Base-by-base conservation (phyloP, 1,139 yeast genomes). In the Geotrichum klebahnii region DNA sequence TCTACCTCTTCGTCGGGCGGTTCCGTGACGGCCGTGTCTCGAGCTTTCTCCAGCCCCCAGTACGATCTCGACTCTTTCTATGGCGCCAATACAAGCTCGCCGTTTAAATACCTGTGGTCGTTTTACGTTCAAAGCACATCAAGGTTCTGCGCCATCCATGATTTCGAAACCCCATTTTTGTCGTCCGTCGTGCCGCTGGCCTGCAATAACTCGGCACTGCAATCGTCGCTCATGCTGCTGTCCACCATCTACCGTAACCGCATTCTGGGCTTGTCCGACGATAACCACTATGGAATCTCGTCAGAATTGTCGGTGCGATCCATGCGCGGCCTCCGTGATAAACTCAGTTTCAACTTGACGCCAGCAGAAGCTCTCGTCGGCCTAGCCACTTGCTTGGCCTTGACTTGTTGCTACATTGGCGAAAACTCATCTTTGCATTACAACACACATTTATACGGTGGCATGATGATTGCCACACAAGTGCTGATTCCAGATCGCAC, bases 81-180 rank as follows among this genome's bases (percentile, higher is more conserved):
- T 31, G 41, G 35, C 2, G 35, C 40, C 14, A 19, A 36, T 35
- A 46, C 42, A 5, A 38, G 38, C 17, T 3, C 22, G 2, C 35
- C 44, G 1, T 38, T 51, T 9, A 35, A 39, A 8, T 51, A 51
- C 36, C 41, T 53, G 14, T 53, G 55, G 54, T 44, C 52, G 5
- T 53, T 44, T 23, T 53, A 53, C 22, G 31, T 53, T 12, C 43
- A 51, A 29, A 51, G 43, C 20, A 53, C 55, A 14, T 39, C 50
- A 19, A 41, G 55, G 19, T 51, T 53, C 41, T 53, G 55, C 28
- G 54, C 55, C 5, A 52, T 53, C 17, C 55, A 53, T 31, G 53
- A 51, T 22, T 51, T 47, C 26, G 53, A 51, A 16, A 53, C 55
- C 9, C 55, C 55, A 16, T 53, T 53, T 35, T 22, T 44, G 19